Evolutionary conservation across 805 yeast genomes (phyloP).

Genomic region (Teunomyces panamensis): DNA sequence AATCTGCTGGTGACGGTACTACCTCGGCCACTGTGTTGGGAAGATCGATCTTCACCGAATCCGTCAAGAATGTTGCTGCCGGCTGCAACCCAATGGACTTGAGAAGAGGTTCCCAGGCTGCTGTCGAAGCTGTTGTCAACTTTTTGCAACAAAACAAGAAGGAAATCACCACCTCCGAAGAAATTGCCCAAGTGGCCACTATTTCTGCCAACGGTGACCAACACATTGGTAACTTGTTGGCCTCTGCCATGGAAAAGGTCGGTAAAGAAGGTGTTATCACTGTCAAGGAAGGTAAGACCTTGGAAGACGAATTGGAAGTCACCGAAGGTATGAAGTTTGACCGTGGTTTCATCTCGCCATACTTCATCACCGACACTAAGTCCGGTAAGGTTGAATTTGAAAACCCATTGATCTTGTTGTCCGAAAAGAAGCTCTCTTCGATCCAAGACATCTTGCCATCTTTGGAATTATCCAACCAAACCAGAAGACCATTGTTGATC

Average conservation of each 20-base stretch:
- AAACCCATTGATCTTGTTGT: slow-evolving; percentile 82
- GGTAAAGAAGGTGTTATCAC: slow-evolving; percentile 99
- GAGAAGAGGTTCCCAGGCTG: slow-evolving; percentile 96
- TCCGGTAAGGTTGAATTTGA: slow-evolving; percentile 92
- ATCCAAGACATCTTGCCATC: slow-evolving; percentile 92
- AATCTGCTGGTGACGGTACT: slow-evolving; percentile 98
- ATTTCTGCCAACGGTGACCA: slow-evolving; percentile 95
- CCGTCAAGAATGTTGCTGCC: slow-evolving; percentile 95
- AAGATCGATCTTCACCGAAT: slow-evolving; percentile 90
- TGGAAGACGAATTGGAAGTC: slow-evolving; percentile 94
- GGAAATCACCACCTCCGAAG: slow-evolving; percentile 90
- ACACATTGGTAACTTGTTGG: slow-evolving; percentile 87
- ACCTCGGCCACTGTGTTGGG: slow-evolving; percentile 97
- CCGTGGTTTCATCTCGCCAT: slow-evolving; percentile 95
- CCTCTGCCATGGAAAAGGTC: slow-evolving; percentile 96
- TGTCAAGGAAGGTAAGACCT: slow-evolving; percentile 94
- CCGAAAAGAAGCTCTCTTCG: slow-evolving; percentile 89
- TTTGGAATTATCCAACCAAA: slow-evolving; percentile 86
- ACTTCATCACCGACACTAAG: slow-evolving; percentile 92
- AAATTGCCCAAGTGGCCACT: slow-evolving; percentile 97
- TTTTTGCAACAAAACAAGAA: slow-evolving; percentile 82
- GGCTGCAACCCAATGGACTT: slow-evolving; percentile 99
- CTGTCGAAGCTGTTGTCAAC: slow-evolving; percentile 88
- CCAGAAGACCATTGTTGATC: slow-evolving; percentile 88
- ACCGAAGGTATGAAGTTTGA: slow-evolving; percentile 98